Evolutionary conservation across 208 protist genomes (phyloP), one percentile per base, ranked within the genome.

Genomic region (Lotmaria passim): DNA sequence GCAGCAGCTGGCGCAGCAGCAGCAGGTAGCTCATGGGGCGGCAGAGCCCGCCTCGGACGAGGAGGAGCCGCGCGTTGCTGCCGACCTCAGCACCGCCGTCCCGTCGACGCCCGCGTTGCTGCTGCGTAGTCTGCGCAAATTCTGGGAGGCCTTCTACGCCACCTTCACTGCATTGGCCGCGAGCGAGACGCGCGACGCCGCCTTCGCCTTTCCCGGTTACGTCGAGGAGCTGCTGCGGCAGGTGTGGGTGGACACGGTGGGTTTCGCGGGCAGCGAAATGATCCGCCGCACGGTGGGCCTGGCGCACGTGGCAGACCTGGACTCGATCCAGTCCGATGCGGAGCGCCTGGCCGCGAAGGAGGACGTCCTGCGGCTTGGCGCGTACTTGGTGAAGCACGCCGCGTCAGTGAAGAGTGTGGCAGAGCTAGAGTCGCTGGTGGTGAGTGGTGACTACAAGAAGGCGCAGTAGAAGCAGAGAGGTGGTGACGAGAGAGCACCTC

Each of bases 261-360:
- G 78, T 4, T 83, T 78, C 38, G 72, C 78, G 1, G 78, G 78
- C 12, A 57, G 53, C 6, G 78, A 83, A 59, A 75, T 83, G 73
- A 70, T 83, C 8, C 69, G 78, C 30, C 63, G 78, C 23, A 79
- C 66, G 19, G 50, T 83, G 2, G 72, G 69, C n/a, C 65, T 83
- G 19, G 71, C 69, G 4, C 78, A 83, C 53, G 78, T 83, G 19
- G 73, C 73, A 7, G 78, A 83, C 64, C 61, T 79, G 33, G 78
- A 78, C 43, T 52, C 65, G 36, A 79, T 83, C 24, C 36, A 26
- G 26, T 28, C 44, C 38, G 58, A 52, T 0, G 48, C 23, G 23
- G 31, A 43, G 21, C 71, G 78, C 2, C 62, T 83, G 19, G 33
- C 44, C 7, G 64, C 64, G 19, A 78, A 75, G 60, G 61, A 73